phyloP scores from a whole-genome alignment of 2,329 filamentous ascomycete species.

The Fusarium veterinarium region DNA sequence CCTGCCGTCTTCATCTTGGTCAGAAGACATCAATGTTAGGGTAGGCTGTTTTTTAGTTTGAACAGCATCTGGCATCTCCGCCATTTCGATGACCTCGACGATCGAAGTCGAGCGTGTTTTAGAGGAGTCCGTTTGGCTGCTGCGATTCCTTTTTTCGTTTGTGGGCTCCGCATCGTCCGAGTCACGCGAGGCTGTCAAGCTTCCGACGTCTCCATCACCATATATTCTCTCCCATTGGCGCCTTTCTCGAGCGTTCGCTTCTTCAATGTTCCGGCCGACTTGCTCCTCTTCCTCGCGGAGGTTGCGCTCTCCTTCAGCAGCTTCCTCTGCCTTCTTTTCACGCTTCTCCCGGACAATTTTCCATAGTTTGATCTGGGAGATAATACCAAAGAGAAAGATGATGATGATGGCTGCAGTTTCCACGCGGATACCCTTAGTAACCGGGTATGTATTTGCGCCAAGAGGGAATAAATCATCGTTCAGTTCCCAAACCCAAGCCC shows the following conservation, averaged over 20 bases:
- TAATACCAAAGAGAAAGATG: constrained; percentile 77
- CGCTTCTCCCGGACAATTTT: constrained; percentile 76
- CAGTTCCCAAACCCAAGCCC: constrained; percentile 89
- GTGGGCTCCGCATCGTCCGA: constrained; percentile 64
- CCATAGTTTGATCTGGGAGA: constrained; percentile 90
- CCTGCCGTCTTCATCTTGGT: constrained; percentile 55
- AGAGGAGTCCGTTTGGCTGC: constrained; percentile 51
- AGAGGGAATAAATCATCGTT: constrained; percentile 85
- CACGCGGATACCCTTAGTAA: constrained; percentile 87
- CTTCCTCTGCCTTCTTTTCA: constrained; percentile 62
- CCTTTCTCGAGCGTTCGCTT: constrained; percentile 69
- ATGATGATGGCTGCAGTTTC: constrained; percentile 84
- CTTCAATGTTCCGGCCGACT: constrained; percentile 74
- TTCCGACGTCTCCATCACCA: constrained; percentile 65
- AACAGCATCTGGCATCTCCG: constrained; percentile 56
- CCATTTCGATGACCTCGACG: constrained; percentile 66
- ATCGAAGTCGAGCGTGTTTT: constrained; percentile 51
- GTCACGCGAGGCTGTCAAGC: constrained; percentile 54
- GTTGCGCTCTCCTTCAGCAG: constrained; percentile 62
- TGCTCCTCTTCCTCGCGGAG: constrained; percentile 75
- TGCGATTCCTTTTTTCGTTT: constrained; percentile 57
- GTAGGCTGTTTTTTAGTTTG: constrained; percentile 41
- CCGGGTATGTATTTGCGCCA: constrained; percentile 80
- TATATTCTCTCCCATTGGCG: constrained; percentile 83
- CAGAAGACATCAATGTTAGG: constrained; percentile 55